These are phyloP conservation scores for Pseudogymnoascus sp. DNA, from an alignment of 2,329 filamentous ascomycete species.

Conservation along the genomic window DNA sequence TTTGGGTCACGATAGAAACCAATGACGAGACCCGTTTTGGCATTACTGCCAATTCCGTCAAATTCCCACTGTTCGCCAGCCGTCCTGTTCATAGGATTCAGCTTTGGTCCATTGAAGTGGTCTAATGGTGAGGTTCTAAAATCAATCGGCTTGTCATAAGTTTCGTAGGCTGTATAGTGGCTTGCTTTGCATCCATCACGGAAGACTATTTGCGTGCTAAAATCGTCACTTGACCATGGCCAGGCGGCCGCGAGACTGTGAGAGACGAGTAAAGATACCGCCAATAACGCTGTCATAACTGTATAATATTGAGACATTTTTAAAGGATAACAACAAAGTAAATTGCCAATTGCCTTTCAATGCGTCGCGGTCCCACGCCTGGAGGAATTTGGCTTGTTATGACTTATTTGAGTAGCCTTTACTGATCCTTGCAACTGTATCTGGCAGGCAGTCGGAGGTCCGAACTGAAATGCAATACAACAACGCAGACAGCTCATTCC, in stretches of 20 bases:
- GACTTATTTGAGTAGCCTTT: neutral
- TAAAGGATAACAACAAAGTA: neutral
- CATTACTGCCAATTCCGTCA: constrained; percentile 24
- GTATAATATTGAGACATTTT: neutral
- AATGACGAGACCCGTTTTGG: constrained; percentile 21
- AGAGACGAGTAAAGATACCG: neutral
- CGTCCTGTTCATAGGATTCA: constrained; percentile 22
- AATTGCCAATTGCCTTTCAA: neutral
- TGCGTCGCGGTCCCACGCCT: neutral
- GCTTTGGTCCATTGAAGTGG: constrained; percentile 16
- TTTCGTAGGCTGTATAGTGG: neutral
- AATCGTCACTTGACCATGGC: neutral
- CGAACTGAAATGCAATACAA: neutral
- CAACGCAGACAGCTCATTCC: neutral
- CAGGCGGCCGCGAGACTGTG: neutral
- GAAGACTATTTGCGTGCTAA: neutral
- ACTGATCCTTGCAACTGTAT: neutral
- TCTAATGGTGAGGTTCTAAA: constrained; percentile 10
- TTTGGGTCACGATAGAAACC: constrained; percentile 28
- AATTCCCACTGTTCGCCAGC: constrained; percentile 29
- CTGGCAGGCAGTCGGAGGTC: neutral
- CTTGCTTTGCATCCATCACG: neutral
- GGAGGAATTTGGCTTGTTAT: neutral
- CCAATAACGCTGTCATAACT: neutral
- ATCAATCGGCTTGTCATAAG: constrained; percentile 9